phyloP scores from a whole-genome alignment of 441 rosid species.

The Populus trichocarpa region DNA sequence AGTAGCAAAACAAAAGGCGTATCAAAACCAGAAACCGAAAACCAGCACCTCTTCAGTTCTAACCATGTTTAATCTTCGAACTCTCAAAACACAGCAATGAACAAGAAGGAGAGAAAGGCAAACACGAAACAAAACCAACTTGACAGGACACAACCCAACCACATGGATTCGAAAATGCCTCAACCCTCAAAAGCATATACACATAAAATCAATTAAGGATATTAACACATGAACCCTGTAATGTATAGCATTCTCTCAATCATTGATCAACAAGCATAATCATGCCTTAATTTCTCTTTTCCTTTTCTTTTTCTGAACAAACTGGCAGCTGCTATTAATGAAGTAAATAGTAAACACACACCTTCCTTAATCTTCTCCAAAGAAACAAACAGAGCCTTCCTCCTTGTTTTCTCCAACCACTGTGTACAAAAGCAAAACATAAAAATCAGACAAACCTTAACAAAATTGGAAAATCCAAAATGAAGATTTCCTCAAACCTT shows the following conservation, averaged over 20 bases:
- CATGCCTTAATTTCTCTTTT: background rate
- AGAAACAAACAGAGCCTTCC: constrained; percentile 83
- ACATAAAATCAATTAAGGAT: background rate
- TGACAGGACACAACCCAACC: background rate
- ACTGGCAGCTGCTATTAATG: background rate
- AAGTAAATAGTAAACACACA: constrained; percentile 20
- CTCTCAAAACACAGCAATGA: no score
- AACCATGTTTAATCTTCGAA: no score
- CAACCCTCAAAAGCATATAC: background rate
- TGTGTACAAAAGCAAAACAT: constrained; percentile 25
- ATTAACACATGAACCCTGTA: background rate
- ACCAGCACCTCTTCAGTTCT: background rate
- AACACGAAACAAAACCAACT: background rate
- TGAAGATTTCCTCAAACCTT: background rate
- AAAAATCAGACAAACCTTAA: constrained; percentile 2
- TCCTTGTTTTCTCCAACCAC: constrained; percentile 89
- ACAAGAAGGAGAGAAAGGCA: background rate
- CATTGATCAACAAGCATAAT: no score
- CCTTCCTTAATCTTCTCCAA: constrained; percentile 95
- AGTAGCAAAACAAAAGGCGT: background rate
- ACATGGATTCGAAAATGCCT: background rate
- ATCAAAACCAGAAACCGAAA: constrained; percentile 15
- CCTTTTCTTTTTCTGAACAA: background rate
- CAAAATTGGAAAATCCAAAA: background rate
- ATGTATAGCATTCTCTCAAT: no score